Percentiles rank a stretch among this genome's conserved stretches.
These are phyloP conservation scores for Scedosporium dehoogii DNA, from an alignment of 2,329 filamentous ascomycete genomes.

Conservation along the genomic window DNA sequence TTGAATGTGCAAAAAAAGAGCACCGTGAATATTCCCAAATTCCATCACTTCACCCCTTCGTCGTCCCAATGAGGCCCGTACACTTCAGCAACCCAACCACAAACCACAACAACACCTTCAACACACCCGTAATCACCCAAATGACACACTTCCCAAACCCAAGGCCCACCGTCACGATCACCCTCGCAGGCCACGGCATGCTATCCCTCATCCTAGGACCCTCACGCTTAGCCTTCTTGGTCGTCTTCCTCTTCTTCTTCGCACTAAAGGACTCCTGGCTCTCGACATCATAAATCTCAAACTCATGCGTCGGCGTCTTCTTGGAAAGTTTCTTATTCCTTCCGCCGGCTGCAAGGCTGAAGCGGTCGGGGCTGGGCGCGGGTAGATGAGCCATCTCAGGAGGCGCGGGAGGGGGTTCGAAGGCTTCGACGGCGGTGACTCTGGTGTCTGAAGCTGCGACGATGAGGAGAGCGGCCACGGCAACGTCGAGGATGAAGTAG, in stretches of 20 bases:
- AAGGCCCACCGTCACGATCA: constrained; percentile 39
- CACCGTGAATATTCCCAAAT: neutral
- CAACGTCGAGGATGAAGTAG: constrained; percentile 54
- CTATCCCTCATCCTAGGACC: constrained; percentile 27
- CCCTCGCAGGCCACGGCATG: constrained; percentile 38
- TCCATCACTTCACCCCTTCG: neutral
- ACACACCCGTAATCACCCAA: constrained; percentile 45
- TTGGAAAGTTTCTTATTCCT: constrained; percentile 19
- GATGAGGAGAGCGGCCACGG: constrained; percentile 48
- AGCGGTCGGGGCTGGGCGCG: constrained; percentile 10
- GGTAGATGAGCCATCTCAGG: constrained; percentile 14
- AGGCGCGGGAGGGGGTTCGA: constrained; percentile 47
- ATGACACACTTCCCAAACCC: constrained; percentile 47
- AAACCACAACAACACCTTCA: constrained; percentile 42
- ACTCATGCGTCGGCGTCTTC: constrained; percentile 39
- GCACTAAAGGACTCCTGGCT: constrained; percentile 34
- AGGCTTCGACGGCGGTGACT: constrained; percentile 35
- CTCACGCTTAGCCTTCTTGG: constrained; percentile 15
- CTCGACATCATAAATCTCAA: constrained; percentile 50
- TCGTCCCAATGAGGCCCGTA: constrained; percentile 20
- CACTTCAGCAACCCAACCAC: constrained; percentile 42
- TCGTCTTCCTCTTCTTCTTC: constrained; percentile 2
- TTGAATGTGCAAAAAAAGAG: neutral
- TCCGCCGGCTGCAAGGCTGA: constrained; percentile 1
- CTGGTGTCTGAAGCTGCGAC: constrained; percentile 49